Conservation (phyloP, 2,329 filamentous ascomycete species). For the Arthrobotrys megalospora region DNA sequence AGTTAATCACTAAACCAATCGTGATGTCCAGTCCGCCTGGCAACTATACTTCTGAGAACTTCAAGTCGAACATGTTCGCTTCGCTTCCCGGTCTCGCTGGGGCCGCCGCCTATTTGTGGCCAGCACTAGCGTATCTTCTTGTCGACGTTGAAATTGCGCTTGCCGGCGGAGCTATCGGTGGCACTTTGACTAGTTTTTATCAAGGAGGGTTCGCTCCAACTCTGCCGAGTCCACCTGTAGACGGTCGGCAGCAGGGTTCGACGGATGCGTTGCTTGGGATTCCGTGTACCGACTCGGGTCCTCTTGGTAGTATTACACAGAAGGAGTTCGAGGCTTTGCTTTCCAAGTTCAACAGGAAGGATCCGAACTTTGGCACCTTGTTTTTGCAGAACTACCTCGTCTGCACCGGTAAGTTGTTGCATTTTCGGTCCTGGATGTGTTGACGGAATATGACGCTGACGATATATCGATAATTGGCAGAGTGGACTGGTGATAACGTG, state of each 20-base stretch:
- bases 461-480: slow-evolving; percentile 19
- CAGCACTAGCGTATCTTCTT: slow-evolving; percentile 26
- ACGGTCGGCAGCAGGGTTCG: slow-evolving; percentile 42
- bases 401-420: slow-evolving; percentile 53
- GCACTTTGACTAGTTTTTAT: slow-evolving; percentile 22
- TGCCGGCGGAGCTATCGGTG: slow-evolving; percentile 9
- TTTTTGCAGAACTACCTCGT: slow-evolving; percentile 55
- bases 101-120: slow-evolving; percentile 13
- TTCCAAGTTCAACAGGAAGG: slow-evolving; percentile 45
- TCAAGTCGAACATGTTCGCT: slow-evolving; percentile 39
- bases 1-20: slow-evolving; percentile 26
- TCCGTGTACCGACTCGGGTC: slow-evolving; percentile 52
- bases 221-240: slow-evolving; percentile 31
- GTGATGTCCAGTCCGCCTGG: slow-evolving; percentile 27
- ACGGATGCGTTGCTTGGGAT: slow-evolving; percentile 36
- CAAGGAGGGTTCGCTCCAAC: not conserved
- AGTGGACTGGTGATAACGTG: slow-evolving; percentile 49
- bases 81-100: slow-evolving; percentile 22
- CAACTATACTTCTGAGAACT: slow-evolving; percentile 38
- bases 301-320: slow-evolving; percentile 34
- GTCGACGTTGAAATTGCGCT: slow-evolving; percentile 32
- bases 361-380: slow-evolving; percentile 47
- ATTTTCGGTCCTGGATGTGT: slow-evolving; percentile 33
- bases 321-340: slow-evolving; percentile 46
- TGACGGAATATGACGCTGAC: slow-evolving; percentile 10